phyloP scores from a whole-genome alignment of 2,329 filamentous ascomycete species.

The Eutypella sp. region DNA sequence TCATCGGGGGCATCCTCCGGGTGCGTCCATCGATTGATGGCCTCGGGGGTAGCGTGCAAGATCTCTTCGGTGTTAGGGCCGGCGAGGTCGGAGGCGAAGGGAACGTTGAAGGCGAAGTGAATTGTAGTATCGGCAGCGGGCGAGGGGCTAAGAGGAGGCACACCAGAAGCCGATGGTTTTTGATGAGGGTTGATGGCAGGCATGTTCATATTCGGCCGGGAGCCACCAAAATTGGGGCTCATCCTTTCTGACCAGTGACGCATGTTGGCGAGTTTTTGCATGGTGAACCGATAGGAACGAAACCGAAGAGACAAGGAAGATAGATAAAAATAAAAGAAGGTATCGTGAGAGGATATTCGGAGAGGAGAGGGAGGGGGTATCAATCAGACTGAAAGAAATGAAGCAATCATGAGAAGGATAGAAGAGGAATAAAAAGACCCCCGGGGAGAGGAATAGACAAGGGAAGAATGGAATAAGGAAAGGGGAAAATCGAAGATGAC shows the following conservation, averaged over 20 bases:
- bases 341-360: too few species aligned
- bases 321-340: slow-evolving; percentile 8
- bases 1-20: slow-evolving; percentile 81
- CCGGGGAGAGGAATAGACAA: too few species aligned
- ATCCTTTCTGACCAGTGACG: slow-evolving; percentile 68
- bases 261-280: slow-evolving; percentile 70
- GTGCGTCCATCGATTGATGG: slow-evolving; percentile 89
- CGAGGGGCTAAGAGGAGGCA: slow-evolving; percentile 58
- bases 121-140: slow-evolving; percentile 72
- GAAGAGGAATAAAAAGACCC: too few species aligned
- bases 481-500: slow-evolving; percentile 9
- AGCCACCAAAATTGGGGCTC: slow-evolving; percentile 62
- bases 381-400: slow-evolving; percentile 8
- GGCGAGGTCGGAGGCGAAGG: slow-evolving; percentile 86
- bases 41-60: slow-evolving; percentile 82
- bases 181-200: slow-evolving; percentile 52
- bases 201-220: slow-evolving; percentile 51
- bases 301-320: slow-evolving; percentile 6
- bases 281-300: slow-evolving; percentile 35
- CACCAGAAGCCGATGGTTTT: slow-evolving; percentile 48
- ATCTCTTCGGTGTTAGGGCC: slow-evolving; percentile 94
- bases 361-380: too few species aligned
- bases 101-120: slow-evolving; percentile 95
- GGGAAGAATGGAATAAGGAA: slow-evolving; percentile 13
- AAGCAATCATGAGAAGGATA: slow-evolving; percentile 6